Evolutionary conservation across 495 filamentous ascomycete species (phyloP), one percentile per base, ranked within the genome.

Genomic region (Penicillium goetzii): DNA sequence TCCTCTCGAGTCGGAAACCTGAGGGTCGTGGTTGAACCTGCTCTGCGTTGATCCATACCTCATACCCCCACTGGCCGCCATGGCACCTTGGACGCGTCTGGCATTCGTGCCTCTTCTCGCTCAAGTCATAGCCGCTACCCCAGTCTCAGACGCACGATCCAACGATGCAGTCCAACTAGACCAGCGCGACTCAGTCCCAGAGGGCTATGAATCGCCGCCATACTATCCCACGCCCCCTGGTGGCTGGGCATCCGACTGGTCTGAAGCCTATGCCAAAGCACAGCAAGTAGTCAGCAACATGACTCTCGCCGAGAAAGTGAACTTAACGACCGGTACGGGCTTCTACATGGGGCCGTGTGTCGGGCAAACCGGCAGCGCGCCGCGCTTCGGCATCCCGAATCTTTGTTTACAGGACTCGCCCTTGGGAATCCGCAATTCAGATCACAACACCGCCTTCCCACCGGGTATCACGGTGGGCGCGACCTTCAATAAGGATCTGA

Each of bases 301-400:
- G 77, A 97, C 93, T 0, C 80, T 98, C 53, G 79, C 90, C 17
- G 94, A 98, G 81, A 98, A 97, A 81, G 91, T 97, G 73, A 97
- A 97, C 73, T 72, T 98, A 45, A 97, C 94, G 0, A 97, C 93
- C 2, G 94, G 94, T 54, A 81, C 78, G 9, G 78, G 78, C 0
- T 73, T 74, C 58, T 79, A 66, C 47, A 80, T 80, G 78, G 79
- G 80, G 1, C 80, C 76, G 9, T 82, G 80, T 36, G 76, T 74
- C 0, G 80, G 80, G 2, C 74, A 82, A 30, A 80, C 77, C 0
- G 78, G 78, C 0, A 79, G 76, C 49, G 78, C 75, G 9, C 63
- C 66, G 14, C 73, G 78, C 19, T 68, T 81, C 23, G 76, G 76
- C 3, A 77, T 80, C 38, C 78, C 76, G n/a, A 75, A 74, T 54